Evolutionary conservation across 805 yeast species (phyloP).

Genomic region (Nakazawaea anatomiae): DNA sequence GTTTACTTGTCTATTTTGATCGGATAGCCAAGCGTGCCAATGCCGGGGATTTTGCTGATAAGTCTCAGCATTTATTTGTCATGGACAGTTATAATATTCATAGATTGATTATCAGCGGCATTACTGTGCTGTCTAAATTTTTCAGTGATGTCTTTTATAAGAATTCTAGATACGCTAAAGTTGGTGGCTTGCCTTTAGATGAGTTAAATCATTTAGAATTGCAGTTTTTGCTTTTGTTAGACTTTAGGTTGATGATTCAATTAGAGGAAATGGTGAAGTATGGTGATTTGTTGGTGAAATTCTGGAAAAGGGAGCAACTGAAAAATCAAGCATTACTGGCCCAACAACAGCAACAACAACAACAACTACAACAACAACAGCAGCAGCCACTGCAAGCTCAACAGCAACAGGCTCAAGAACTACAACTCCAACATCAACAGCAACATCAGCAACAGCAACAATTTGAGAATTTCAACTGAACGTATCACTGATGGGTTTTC

Average conservation of each 20-base stretch:
- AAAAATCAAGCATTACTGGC: constrained; percentile 20
- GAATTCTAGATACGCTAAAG: constrained; percentile 89
- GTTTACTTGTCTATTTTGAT: constrained; percentile 89
- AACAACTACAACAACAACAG: constrained; percentile 1
- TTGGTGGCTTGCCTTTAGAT: constrained; percentile 90
- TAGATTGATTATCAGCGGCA: constrained; percentile 87
- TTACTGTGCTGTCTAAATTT: constrained; percentile 92
- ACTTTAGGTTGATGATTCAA: constrained; percentile 81
- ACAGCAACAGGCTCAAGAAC: constrained; percentile 1
- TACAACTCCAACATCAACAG: constrained; percentile 1
- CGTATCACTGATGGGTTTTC: too few species aligned
- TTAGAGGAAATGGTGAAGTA: constrained; percentile 88
- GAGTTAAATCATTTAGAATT: constrained; percentile 90
- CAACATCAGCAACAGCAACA: neutral
- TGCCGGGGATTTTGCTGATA: constrained; percentile 27
- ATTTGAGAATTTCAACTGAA: neutral
- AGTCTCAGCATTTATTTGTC: constrained; percentile 64
- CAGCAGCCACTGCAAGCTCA: constrained; percentile 5
- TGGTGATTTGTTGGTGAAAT: constrained; percentile 78
- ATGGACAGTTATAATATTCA: constrained; percentile 97
- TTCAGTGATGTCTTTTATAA: constrained; percentile 93
- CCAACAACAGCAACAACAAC: constrained; percentile 13
- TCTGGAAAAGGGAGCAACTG: constrained; percentile 71
- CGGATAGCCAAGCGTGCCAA: constrained; percentile 84
- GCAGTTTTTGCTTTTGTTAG: constrained; percentile 78